Conservation (phyloP, 495 filamentous ascomycete genomes). For the Pseudevernia furfuracea region DNA sequence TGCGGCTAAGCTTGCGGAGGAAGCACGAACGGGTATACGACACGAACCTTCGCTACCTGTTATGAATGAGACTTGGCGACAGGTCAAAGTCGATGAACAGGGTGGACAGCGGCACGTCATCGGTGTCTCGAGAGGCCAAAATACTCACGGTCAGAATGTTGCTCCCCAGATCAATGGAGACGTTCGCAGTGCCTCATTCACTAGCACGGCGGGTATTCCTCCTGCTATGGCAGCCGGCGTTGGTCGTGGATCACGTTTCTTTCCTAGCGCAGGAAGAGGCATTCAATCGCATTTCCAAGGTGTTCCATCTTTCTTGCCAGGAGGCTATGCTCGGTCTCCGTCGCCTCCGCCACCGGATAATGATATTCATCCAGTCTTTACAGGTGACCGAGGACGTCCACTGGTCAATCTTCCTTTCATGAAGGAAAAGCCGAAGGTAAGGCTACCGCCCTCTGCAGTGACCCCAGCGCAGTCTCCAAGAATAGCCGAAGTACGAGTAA, state of each 20-base stretch:
- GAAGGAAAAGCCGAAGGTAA: conserved; percentile 53
- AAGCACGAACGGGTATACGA: conserved; percentile 25
- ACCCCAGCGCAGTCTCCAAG: conserved; percentile 24
- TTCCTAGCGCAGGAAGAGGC: conserved; percentile 44
- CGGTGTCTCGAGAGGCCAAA: conserved; percentile 30
- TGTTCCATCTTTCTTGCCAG: conserved; percentile 18
- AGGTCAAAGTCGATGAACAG: conserved; percentile 44
- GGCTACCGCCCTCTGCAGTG: conserved; percentile 50
- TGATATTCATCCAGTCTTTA: conserved; percentile 60
- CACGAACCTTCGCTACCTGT: conserved; percentile 35
- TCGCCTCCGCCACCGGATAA: conserved; percentile 67
- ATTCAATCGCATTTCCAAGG: conserved; percentile 21
- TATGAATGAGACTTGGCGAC: conserved; percentile 60
- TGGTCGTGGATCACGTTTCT: conserved; percentile 59
- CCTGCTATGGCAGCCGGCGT: conserved; percentile 27
- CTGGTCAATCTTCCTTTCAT: conserved; percentile 61
- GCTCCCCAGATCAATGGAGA: conserved; percentile 28
- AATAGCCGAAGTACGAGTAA: conserved; percentile 14
- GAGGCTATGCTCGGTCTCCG: conserved; percentile 33
- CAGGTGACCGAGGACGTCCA: conserved; percentile 54
- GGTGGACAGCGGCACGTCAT: conserved; percentile 37
- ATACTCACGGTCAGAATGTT: conserved; percentile 28
- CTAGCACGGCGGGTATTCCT: conserved; percentile 10
- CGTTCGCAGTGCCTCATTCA: conserved; percentile 18
- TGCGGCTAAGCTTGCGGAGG: conserved; percentile 34